Conservation (phyloP, 345 rosid genomes). For the Brassica cretica region DNA sequence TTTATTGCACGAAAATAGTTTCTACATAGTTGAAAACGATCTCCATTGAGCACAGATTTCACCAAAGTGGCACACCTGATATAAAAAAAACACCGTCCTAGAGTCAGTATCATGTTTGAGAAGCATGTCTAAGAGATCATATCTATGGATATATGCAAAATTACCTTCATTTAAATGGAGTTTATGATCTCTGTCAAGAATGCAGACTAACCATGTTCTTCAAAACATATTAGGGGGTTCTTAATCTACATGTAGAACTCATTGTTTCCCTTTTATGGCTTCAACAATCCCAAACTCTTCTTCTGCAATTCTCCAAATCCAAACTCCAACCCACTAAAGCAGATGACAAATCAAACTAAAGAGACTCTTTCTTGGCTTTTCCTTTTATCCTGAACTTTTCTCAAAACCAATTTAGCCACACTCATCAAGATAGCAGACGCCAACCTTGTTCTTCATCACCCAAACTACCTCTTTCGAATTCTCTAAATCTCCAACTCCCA, state of each 20-base stretch:
- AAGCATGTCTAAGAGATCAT: neutral
- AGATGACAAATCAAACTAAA: neutral
- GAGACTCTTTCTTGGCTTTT: neutral
- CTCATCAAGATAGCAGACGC: neutral
- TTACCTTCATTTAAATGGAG: neutral
- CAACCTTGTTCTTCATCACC: neutral
- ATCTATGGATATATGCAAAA: neutral
- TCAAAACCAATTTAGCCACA: neutral
- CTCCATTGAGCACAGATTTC: neutral
- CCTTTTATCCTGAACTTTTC: neutral
- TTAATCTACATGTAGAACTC: neutral
- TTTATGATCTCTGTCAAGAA: neutral
- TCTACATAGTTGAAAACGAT: neutral
- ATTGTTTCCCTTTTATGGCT: neutral
- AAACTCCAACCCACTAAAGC: neutral
- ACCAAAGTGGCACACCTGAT: neutral
- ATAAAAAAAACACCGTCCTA: neutral
- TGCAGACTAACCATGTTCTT: neutral
- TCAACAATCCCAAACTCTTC: neutral
- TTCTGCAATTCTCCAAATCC: neutral
- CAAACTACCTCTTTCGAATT: neutral
- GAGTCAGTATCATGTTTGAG: neutral
- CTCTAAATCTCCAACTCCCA: neutral
- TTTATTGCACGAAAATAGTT: neutral
- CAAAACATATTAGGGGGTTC: neutral